These are phyloP conservation scores for Scalesia atractyloides DNA, from an alignment of 129 eudicot genomes.

Conservation along the genomic window DNA sequence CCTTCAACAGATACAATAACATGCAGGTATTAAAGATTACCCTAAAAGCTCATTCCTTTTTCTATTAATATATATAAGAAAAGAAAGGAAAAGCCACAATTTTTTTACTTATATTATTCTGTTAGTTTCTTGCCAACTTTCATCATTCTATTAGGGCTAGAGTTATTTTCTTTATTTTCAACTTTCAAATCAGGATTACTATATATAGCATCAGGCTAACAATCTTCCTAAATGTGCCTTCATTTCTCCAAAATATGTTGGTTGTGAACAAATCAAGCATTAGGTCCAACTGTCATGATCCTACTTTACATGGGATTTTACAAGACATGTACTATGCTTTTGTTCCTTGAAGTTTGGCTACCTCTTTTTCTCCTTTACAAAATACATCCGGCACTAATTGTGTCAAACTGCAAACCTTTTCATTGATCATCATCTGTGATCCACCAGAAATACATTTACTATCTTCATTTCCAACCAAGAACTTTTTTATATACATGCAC, in stretches of 20 bases:
- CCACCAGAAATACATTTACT: neutral
- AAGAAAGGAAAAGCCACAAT: slow-evolving; percentile 15
- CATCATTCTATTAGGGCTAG: slow-evolving; percentile 42
- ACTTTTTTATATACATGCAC: too few species aligned
- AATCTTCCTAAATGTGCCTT: neutral
- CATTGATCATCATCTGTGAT: neutral
- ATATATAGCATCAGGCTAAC: neutral
- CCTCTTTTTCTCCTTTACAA: too few species aligned
- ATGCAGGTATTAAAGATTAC: slow-evolving; percentile 65
- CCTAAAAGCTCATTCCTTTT: neutral
- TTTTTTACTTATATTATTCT: neutral
- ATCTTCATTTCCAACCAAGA: too few species aligned
- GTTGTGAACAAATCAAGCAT: slow-evolving; percentile 48
- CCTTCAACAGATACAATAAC: slow-evolving; percentile 95
- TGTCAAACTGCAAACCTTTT: too few species aligned
- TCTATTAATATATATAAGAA: neutral
- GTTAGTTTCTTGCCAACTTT: slow-evolving; percentile 31
- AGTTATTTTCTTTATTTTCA: slow-evolving; percentile 29
- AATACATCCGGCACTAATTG: too few species aligned
- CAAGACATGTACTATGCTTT: slow-evolving; percentile 70
- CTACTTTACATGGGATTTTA: slow-evolving; percentile 55
- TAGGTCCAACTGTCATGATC: slow-evolving; percentile 45
- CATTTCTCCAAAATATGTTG: slow-evolving; percentile 28
- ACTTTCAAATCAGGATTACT: slow-evolving; percentile 11
- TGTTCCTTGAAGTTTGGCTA: slow-evolving; percentile 78